Percentiles rank a stretch among this genome's conserved stretches.
Conservation (phyloP, 257 asterid species). For the Jaltomata sinuosa region DNA sequence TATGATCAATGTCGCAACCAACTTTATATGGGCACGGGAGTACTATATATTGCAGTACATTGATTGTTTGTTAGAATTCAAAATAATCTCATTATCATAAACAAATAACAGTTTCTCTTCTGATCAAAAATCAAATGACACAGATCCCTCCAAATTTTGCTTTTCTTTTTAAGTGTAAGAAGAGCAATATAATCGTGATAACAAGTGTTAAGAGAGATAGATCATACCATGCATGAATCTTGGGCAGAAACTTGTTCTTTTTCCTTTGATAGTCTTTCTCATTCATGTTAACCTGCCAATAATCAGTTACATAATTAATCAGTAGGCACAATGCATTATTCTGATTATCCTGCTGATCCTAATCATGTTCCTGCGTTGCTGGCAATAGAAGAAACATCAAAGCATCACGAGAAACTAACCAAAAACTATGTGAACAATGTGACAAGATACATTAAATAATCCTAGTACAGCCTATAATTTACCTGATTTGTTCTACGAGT, state of each 20-base stretch:
- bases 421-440: not conserved
- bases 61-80: not conserved
- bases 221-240: constrained; percentile 95
- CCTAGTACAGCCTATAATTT: not conserved
- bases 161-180: not conserved
- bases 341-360: not conserved
- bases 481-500: not conserved
- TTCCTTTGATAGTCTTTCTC: constrained; percentile 95
- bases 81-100: not conserved
- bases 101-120: not conserved
- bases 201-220: not conserved
- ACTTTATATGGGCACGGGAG: not conserved
- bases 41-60: not conserved
- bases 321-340: not conserved
- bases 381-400: not conserved
- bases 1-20: not conserved
- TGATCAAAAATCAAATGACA: not conserved
- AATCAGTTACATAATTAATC: constrained; percentile 7
- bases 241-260: constrained; percentile 98
- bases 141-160: not conserved
- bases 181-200: not conserved
- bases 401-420: not conserved
- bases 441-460: not conserved
- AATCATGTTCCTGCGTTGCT: not conserved
- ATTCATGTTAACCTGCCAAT: constrained; percentile 91